These are phyloP conservation scores for Articulospora tetracladia DNA, from an alignment of 495 filamentous ascomycete genomes.

Conservation along the genomic window DNA sequence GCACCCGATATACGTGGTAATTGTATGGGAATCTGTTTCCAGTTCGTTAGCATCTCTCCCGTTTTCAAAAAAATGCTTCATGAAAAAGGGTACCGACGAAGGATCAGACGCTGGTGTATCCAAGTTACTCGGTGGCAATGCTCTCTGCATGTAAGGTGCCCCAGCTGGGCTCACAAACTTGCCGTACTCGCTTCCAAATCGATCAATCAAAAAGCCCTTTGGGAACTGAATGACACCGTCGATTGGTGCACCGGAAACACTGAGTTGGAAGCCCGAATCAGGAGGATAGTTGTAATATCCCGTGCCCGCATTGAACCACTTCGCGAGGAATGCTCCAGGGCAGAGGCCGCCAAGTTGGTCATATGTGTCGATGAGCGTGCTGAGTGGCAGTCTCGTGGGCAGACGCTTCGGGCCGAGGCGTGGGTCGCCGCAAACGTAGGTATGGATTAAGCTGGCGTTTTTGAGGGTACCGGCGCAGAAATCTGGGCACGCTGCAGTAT, in stretches of 20 bases:
- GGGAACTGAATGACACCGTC: conserved; percentile 40
- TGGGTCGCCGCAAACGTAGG: conserved; percentile 47
- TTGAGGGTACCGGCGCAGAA: conserved; percentile 5
- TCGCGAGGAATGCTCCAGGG: conserved; percentile 42
- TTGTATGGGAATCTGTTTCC: conserved; percentile 42
- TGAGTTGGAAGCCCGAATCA: conserved; percentile 38
- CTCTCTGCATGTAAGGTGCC: conserved; percentile 47
- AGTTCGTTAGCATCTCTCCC: background rate
- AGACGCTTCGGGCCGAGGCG: conserved; percentile 45
- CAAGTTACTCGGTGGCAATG: conserved; percentile 49
- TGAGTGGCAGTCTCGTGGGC: conserved; percentile 37
- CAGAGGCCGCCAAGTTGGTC: conserved; percentile 45
- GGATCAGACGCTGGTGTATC: conserved; percentile 31
- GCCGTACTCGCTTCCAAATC: conserved; percentile 48
- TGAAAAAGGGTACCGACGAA: conserved; percentile 16
- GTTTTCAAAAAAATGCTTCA: background rate
- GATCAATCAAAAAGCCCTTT: conserved; percentile 46
- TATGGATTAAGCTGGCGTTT: background rate
- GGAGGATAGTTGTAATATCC: conserved; percentile 41
- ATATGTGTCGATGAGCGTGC: conserved; percentile 35
- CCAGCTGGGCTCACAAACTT: conserved; percentile 42
- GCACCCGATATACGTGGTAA: conserved; percentile 52
- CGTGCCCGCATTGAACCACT: conserved; percentile 36
- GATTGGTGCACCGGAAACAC: conserved; percentile 32
- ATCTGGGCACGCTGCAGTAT: background rate